Percentiles rank a stretch among this genome's conserved stretches.
These are phyloP conservation scores for Phaffomyces opuntiae DNA, from an alignment of 805 yeast species.

Conservation along the genomic window DNA sequence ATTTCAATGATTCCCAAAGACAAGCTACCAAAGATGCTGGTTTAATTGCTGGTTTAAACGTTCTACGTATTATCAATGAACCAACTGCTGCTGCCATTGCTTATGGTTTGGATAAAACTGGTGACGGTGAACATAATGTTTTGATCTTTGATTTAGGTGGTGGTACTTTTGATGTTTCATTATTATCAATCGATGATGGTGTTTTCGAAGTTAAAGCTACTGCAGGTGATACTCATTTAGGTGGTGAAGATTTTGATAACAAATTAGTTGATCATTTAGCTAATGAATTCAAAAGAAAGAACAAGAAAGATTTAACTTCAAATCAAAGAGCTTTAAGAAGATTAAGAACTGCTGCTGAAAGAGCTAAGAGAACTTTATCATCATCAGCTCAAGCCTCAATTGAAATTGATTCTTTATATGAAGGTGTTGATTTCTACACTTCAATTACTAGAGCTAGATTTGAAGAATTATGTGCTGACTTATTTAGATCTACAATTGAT, in stretches of 20 bases:
- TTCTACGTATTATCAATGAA: conserved; percentile 90
- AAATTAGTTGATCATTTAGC: conserved; percentile 91
- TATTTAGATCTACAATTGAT: conserved; percentile 89
- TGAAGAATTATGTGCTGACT: conserved; percentile 94
- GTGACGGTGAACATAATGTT: conserved; percentile 76
- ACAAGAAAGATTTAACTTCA: conserved; percentile 86
- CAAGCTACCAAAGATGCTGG: conserved; percentile 99
- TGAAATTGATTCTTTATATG: conserved; percentile 93
- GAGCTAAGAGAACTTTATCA: conserved; percentile 98
- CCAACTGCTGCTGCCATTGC: conserved; percentile 99
- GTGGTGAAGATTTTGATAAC: conserved; percentile 99
- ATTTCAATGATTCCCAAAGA: conserved; percentile 96
- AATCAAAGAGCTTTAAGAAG: conserved; percentile 98
- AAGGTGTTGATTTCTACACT: conserved; percentile 97
- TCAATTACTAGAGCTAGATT: conserved; percentile 98
- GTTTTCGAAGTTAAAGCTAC: conserved; percentile 97
- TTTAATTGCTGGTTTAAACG: conserved; percentile 91
- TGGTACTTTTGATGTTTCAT: conserved; percentile 97
- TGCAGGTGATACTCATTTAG: conserved; percentile 75
- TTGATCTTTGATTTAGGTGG: conserved; percentile 96
- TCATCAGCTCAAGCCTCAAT: conserved; percentile 95
- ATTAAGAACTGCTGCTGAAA: conserved; percentile 97
- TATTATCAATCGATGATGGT: conserved; percentile 91
- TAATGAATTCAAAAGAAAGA: conserved; percentile 95
- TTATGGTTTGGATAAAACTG: conserved; percentile 74